Conservation (phyloP, 768 basidiomycete genomes). For the Chlorophyllum brunneum region DNA sequence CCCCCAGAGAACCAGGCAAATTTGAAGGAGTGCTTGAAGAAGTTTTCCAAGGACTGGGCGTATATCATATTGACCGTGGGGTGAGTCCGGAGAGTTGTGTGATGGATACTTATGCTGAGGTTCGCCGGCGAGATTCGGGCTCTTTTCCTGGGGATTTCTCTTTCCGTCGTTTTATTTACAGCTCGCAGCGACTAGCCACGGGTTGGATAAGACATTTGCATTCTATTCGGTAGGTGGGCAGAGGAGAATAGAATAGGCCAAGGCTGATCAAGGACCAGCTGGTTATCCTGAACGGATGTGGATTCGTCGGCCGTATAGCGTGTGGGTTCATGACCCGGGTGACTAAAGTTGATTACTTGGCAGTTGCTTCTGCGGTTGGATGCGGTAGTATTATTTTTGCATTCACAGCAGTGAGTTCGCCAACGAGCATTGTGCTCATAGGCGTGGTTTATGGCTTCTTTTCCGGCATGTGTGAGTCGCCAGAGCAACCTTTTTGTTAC, state of each 20-base stretch:
- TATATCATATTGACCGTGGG: constrained; percentile 14
- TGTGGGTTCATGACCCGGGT: not conserved
- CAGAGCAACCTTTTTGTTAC: not conserved
- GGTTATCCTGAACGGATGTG: constrained; percentile 1
- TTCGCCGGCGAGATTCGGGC: not conserved
- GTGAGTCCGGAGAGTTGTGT: constrained; percentile 14
- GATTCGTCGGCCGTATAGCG: not conserved
- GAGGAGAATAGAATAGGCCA: not conserved
- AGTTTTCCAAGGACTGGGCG: constrained; percentile 15
- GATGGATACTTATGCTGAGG: constrained; percentile 6
- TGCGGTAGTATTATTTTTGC: constrained; percentile 29
- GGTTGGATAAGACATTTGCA: constrained; percentile 24
- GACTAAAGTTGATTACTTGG: not conserved
- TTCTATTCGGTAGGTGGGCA: constrained; percentile 24
- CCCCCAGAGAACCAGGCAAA: constrained; percentile 24
- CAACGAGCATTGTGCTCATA: constrained; percentile 25
- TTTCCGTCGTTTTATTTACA: constrained; percentile 38
- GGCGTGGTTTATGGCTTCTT: constrained; percentile 37
- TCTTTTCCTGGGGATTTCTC: constrained; percentile 23
- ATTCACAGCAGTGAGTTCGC: constrained; percentile 25
- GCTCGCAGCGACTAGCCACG: constrained; percentile 29
- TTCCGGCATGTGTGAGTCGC: constrained; percentile 20
- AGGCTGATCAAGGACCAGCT: not conserved
- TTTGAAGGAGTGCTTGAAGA: constrained; percentile 9
- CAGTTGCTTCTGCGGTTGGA: constrained; percentile 29